A percentile compares a stretch with the other conserved stretches of the same genome.
phyloP scores from a whole-genome alignment of 106 monocot genomes.

The Gastrodia elata region DNA sequence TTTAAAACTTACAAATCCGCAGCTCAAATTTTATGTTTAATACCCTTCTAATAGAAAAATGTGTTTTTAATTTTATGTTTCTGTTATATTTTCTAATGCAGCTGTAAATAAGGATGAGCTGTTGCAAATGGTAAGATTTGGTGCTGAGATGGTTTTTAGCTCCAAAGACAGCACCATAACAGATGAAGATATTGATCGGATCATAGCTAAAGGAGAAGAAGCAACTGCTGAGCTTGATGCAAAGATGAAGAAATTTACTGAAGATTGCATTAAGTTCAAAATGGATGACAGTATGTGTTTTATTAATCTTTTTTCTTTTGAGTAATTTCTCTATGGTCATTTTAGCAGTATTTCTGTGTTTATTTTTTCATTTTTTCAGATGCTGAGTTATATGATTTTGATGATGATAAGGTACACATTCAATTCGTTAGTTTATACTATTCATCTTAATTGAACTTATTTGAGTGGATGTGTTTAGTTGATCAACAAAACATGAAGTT shows the following conservation, averaged over 20 bases:
- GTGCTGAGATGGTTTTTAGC: constrained; percentile 77
- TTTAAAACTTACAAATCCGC: too few relatives aligned
- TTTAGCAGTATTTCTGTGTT: not conserved
- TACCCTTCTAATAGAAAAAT: not conserved
- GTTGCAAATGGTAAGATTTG: constrained; percentile 75
- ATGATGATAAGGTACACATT: constrained; percentile 45
- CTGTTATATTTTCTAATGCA: constrained; percentile 10
- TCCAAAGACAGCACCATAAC: constrained; percentile 72
- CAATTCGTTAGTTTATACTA: not conserved
- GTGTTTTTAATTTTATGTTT: not conserved
- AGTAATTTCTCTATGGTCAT: not conserved
- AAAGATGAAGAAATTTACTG: constrained; percentile 75
- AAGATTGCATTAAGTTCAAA: constrained; percentile 75
- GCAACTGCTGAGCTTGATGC: constrained; percentile 67
- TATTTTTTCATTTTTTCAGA: constrained; percentile 18
- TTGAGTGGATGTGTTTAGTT: not conserved
- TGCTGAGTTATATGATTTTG: constrained; percentile 54
- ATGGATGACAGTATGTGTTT: constrained; percentile 69
- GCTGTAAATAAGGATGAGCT: constrained; percentile 75
- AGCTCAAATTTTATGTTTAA: too few relatives aligned
- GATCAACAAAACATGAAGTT: not conserved
- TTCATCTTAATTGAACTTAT: not conserved
- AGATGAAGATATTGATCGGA: constrained; percentile 73
- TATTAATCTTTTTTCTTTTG: not conserved
- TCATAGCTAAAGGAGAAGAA: constrained; percentile 77